Evolutionary conservation across 768 basidiomycete species (phyloP), one percentile per base, ranked within the genome.

Genomic region (Panaeolus cyanescens): DNA sequence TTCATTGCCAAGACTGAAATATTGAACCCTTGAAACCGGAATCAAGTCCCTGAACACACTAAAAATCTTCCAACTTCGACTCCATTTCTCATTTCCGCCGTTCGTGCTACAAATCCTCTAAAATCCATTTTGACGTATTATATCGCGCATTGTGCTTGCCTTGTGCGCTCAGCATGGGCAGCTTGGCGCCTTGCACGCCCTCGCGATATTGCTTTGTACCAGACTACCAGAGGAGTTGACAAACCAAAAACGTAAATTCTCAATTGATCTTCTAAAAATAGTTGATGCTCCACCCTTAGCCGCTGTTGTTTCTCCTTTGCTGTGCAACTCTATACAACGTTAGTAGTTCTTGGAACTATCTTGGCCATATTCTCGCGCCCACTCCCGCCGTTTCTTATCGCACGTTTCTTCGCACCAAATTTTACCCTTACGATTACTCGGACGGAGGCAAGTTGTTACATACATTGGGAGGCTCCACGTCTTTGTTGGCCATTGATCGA

Each of bases 221-320:
- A 15, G 8, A 30, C n/a, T 1, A 54, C 2, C 20, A 32, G 32
- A 28, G 53, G 9, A 28, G 12, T 22, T 3, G n/a, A 32, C 32
- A 5, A 25, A 6, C 17, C 36, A 5, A n/a, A 15, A 12, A 32
- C 36, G 32, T 56, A 56, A 34, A 15, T 10, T 19, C 25, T 32
- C 28, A 32, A 56, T 34, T 33, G 32, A 17, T 56, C n/a, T 37
- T 20, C 55, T 56, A 56, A 37, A 34, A 56, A 37, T 20, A 56
- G 36, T 13, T 37, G 34, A 33, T 34, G 55, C 55, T 37, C 32
- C 36, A 34, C 33, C 15, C 20, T 58, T 45, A 32, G 4, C 30
- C 37, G 56, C 54, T 25, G 17, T n/a, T 25, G 19, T 32, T 55
- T 57, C 15, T 28, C 22, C 45, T 50, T 28, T 28, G 19, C 19